Base-by-base conservation (phyloP, 352 stramenopile genomes). In the Globisporangium heterothallicum region DNA sequence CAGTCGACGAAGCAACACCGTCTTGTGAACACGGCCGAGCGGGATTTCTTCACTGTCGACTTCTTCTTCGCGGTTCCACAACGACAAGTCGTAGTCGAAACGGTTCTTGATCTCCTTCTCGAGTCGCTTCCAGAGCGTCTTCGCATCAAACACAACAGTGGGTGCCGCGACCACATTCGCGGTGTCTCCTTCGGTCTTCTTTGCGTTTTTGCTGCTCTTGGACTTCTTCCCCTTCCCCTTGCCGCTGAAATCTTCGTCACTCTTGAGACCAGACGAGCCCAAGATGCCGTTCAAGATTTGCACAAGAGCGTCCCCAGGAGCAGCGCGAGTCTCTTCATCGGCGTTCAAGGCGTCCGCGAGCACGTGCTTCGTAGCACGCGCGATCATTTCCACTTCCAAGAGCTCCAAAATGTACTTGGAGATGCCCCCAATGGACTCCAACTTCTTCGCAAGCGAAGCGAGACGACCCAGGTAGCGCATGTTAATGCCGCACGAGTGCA, bases 401-500 rank as follows among this genome's bases (percentile, higher is more conserved):
- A 98, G 61, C 64, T 98, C 94, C 92, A 98, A 66, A 61, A 97
- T 91, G 61, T 91, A 97, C 64, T 95, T 85, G 22, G 94, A 94
- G 66, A 98, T 86, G 21, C 70, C 77, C 32, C 79, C 69, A 49
- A 93, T 75, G 4, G 64, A 49, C 66, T 98, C 94, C 36, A 98
- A 77, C 29, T 92, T 84, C 61, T 84, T 84, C 27, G 85, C 79
- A 25, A 98, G 73, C 49, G 78, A 81, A 19, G 94, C 95, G 12
- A 98, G 53, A 52, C 85, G 75, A 26, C 96, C 96, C 19, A 98
- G 67, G 68, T 99, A 98, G 45, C 96, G 86, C 81, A 97, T 97
- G 64, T 99, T 99, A 43, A 99, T 96, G 45, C 96, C 96, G 63
- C 80, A 88, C 56, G 87, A 87, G 68, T 99, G 96, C 69, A 99